Evolutionary conservation across 805 yeast genomes (phyloP).

Genomic region (Brettanomyces anomalus): DNA sequence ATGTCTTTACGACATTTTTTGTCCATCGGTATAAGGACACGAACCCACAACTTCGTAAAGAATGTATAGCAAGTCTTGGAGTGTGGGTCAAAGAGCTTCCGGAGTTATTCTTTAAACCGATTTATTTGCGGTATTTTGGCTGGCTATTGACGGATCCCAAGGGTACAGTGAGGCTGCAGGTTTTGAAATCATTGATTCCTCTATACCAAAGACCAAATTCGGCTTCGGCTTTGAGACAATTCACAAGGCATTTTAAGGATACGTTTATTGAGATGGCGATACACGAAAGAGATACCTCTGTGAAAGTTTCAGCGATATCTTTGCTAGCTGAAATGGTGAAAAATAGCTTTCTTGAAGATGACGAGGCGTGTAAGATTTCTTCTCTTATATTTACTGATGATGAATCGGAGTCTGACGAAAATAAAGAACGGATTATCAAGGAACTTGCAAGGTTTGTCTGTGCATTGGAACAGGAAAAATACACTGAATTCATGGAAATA

Average conservation of each 20-base stretch:
- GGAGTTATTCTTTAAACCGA: constrained; percentile 58
- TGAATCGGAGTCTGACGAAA: constrained; percentile 17
- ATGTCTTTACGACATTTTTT: constrained; percentile 58
- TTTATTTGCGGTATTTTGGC: constrained; percentile 70
- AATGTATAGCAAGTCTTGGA: constrained; percentile 56
- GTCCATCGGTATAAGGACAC: constrained; percentile 74
- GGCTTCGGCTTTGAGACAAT: constrained; percentile 64
- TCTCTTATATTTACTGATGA: constrained; percentile 22
- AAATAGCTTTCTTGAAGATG: constrained; percentile 56
- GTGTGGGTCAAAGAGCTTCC: constrained; percentile 67
- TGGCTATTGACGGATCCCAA: constrained; percentile 76
- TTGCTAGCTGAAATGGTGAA: constrained; percentile 48
- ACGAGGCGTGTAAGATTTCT: constrained; percentile 27
- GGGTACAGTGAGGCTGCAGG: constrained; percentile 54
- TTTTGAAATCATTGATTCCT: constrained; percentile 43
- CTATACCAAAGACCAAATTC: constrained; percentile 35
- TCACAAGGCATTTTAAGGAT: constrained; percentile 62
- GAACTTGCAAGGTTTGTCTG: constrained; percentile 51
- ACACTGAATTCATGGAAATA: constrained; percentile 29
- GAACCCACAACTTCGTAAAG: constrained; percentile 62
- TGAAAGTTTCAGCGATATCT: constrained; percentile 40
- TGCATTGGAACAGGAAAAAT: constrained; percentile 31
- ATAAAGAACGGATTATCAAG: constrained; percentile 22
- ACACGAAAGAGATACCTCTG: constrained; percentile 46
- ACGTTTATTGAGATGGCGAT: constrained; percentile 58